Evolutionary conservation across 371 early-diverging fungal genomes (phyloP).

Genomic region (Massospora cicadina): DNA sequence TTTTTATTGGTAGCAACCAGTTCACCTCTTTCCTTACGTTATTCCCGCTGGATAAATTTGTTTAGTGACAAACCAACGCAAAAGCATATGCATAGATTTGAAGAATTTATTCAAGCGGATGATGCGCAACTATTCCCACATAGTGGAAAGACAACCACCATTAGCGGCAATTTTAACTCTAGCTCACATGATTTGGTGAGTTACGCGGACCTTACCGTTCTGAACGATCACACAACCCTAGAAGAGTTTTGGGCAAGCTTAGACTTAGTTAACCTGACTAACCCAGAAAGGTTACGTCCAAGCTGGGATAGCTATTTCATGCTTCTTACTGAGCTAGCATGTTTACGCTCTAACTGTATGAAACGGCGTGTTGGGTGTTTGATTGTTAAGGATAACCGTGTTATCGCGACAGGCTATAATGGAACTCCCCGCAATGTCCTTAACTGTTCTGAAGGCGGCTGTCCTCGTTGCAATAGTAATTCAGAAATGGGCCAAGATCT

Average conservation of each 20-base stretch:
- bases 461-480: constrained; percentile 75
- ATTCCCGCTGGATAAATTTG: constrained; percentile 28
- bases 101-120: constrained; percentile 5
- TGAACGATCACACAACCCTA: constrained; percentile 29
- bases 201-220: constrained; percentile 33
- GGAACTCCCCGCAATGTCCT: constrained; percentile 82
- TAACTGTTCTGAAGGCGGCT: constrained; percentile 94
- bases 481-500: constrained; percentile 55
- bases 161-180: constrained; percentile 8
- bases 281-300: constrained; percentile 61
- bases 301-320: constrained; percentile 97
- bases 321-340: constrained; percentile 78
- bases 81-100: not conserved
- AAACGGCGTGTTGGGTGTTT: constrained; percentile 96
- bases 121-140: not conserved
- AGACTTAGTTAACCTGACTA: constrained; percentile 29
- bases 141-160: not conserved
- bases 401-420: constrained; percentile 96
- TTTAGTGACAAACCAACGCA: constrained; percentile 9
- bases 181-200: constrained; percentile 24
- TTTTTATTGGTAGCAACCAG: constrained; percentile 66
- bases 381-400: constrained; percentile 69
- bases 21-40: constrained; percentile 52
- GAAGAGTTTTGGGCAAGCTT: constrained; percentile 22
- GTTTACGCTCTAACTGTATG: constrained; percentile 83